A percentile compares a stretch with the other conserved stretches of the same genome.
phyloP scores from a whole-genome alignment of 139 green algal genomes.

The Tetradesmus obliquus region DNA sequence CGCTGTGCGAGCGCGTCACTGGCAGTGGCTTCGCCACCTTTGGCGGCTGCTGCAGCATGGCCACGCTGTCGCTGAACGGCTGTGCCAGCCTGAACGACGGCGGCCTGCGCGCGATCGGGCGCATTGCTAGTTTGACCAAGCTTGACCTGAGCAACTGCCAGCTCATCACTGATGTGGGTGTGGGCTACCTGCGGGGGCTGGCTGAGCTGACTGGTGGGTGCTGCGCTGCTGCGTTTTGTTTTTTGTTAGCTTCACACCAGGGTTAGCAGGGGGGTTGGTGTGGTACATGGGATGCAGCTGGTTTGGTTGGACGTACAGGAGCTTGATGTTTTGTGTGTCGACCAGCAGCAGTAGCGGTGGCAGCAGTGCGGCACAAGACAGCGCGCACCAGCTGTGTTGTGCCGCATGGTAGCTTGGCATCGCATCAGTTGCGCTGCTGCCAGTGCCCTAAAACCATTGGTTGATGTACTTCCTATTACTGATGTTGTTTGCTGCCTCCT shows the following conservation, averaged over 20 bases:
- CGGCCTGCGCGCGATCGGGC: conserved; percentile 43
- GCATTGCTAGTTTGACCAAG: conserved; percentile 51
- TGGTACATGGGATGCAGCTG: background rate
- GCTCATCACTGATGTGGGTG: conserved; percentile 53
- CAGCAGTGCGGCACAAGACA: background rate
- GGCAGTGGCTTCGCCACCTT: conserved; percentile 33
- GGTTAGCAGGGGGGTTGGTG: background rate
- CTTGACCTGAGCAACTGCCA: conserved; percentile 57
- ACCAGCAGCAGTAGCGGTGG: too few relatives aligned
- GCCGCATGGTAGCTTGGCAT: too few relatives aligned
- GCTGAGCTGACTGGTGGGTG: conserved; percentile 53
- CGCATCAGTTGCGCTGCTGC: background rate
- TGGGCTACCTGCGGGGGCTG: conserved; percentile 45
- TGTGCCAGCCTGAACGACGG: conserved; percentile 52
- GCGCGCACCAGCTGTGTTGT: background rate
- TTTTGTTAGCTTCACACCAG: background rate
- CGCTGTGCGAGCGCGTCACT: conserved; percentile 28
- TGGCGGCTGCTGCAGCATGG: conserved; percentile 35
- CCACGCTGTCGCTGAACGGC: conserved; percentile 51
- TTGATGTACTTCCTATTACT: background rate
- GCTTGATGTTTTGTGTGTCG: background rate
- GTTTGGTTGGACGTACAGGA: background rate
- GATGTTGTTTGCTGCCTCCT: background rate
- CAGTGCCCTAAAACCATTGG: background rate
- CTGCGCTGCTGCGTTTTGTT: background rate